Base-by-base conservation (phyloP, 768 basidiomycete species). In the Leccinum subtestaceum region DNA sequence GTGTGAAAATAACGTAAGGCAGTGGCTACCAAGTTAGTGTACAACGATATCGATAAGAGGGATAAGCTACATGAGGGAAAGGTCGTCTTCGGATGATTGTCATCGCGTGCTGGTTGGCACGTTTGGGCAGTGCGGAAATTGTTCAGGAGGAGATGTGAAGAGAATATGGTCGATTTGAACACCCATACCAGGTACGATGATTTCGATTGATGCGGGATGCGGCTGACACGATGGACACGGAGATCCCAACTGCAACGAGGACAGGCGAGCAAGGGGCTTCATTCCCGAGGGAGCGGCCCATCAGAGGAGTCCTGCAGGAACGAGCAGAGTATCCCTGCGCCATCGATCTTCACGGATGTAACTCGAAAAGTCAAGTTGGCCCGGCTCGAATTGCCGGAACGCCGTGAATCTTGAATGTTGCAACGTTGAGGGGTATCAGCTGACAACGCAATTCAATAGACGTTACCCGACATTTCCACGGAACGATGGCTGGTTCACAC, bases 1-100 rank as follows among this genome's bases (percentile, higher is more conserved):
- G 55, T 63, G 64, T 52, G 65, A 67, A 57, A 52, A 25, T 53
- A 47, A 62, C 63, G 62, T 63, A 61, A 63, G 2, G 31, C 13
- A 34, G 29, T 34, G 25, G 25, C 23, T 45, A 13, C 50, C 21
- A 27, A 31, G 29, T 50, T 53, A 49, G 15, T 21, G 48, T 43
- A 46, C 21, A 40, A 25, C 31, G 61, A 63, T 32, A 32, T 32
- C 32, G 32, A 32, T 64, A 50, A 63, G 45, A 40, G 53, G 43
- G 27, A 47, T 11, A 32, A 11, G 31, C 29, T 15, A 36, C 27
- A 51, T 36, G 52, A 46, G 36, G 34, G 34, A 48, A 38, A 52
- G 13, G 52, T 55, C 19, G 19, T 3, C 50, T 45, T 52, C n/a
- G 31, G 53, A 47, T 17, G 57, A 63, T 43, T 64, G 62, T 55